A percentile compares a stretch with the other conserved stretches of the same genome.
phyloP scores from a whole-genome alignment of 108 stramenopile genomes.

The Aureococcus anophagefferens region DNA sequence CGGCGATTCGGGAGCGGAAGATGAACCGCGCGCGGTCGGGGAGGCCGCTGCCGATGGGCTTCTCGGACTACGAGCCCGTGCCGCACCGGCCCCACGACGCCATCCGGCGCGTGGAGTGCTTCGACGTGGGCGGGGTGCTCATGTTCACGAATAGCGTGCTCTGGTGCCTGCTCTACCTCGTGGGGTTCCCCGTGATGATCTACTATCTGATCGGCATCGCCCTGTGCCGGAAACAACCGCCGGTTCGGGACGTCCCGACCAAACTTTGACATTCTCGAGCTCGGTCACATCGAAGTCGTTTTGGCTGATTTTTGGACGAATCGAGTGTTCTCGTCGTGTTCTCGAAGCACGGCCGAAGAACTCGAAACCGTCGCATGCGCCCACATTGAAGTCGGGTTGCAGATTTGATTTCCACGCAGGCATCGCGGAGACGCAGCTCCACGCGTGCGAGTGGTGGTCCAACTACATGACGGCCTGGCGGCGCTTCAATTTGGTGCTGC shows the following conservation, averaged over 20 bases:
- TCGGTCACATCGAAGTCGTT: too few relatives aligned
- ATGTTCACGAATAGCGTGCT: neutral
- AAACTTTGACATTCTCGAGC: too few relatives aligned
- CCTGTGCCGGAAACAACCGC: too few relatives aligned
- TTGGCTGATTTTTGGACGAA: too few relatives aligned
- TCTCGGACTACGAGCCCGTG: neutral
- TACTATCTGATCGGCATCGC: neutral
- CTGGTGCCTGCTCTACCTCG: neutral
- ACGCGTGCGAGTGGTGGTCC: neutral
- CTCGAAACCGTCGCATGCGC: too few relatives aligned
- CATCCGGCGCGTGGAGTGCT: neutral
- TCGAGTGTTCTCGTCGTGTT: too few relatives aligned
- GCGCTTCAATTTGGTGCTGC: neutral
- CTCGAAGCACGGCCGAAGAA: too few relatives aligned
- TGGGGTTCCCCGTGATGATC: neutral
- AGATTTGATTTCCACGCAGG: too few relatives aligned
- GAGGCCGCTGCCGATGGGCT: neutral
- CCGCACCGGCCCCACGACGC: neutral
- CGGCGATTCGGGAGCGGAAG: neutral
- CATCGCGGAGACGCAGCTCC: neutral
- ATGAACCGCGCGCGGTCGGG: neutral
- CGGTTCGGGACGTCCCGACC: too few relatives aligned
- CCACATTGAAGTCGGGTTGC: too few relatives aligned
- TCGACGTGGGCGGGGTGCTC: neutral
- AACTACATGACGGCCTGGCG: neutral